Conservation (phyloP, 2,329 filamentous ascomycete genomes). For the Ophiostoma montium region DNA sequence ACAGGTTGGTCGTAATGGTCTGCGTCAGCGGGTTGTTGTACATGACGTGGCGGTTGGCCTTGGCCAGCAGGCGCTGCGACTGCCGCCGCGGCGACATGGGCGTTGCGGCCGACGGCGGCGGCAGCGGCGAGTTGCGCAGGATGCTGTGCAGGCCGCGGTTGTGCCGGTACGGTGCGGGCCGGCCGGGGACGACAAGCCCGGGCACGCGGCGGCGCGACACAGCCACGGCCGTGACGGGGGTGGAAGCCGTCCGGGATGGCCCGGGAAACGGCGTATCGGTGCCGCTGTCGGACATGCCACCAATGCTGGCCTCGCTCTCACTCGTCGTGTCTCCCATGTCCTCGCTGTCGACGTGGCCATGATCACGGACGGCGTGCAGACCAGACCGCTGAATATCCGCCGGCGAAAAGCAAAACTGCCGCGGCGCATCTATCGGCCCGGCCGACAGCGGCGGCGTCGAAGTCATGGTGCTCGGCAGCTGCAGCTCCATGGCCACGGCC, state of each 20-base stretch:
- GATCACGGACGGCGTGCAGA: too few species aligned
- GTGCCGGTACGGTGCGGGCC: conserved; percentile 39
- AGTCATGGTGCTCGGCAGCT: conserved; percentile 42
- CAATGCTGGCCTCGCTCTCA: conserved; percentile 3
- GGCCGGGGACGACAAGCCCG: conserved; percentile 16
- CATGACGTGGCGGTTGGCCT: conserved; percentile 40
- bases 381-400: conserved; percentile 11
- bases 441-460: conserved; percentile 45
- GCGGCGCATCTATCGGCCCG: conserved; percentile 29
- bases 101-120: conserved; percentile 34
- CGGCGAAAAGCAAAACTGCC: conserved; percentile 30
- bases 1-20: conserved; percentile 48
- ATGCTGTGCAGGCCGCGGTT: conserved; percentile 48
- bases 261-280: not conserved
- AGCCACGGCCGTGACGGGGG: conserved; percentile 16
- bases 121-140: conserved; percentile 50
- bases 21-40: conserved; percentile 50
- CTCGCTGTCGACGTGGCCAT: too few species aligned
- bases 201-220: conserved; percentile 17
- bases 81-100: conserved; percentile 39
- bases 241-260: not conserved
- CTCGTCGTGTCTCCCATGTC: not conserved
- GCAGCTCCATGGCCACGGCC: conserved; percentile 27
- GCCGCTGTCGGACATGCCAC: not conserved
- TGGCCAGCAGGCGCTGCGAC: conserved; percentile 40